Percentiles rank a stretch among this genome's conserved stretches.
phyloP scores from a whole-genome alignment of 2,329 filamentous ascomycete genomes.

The Cladosporium sp. region DNA sequence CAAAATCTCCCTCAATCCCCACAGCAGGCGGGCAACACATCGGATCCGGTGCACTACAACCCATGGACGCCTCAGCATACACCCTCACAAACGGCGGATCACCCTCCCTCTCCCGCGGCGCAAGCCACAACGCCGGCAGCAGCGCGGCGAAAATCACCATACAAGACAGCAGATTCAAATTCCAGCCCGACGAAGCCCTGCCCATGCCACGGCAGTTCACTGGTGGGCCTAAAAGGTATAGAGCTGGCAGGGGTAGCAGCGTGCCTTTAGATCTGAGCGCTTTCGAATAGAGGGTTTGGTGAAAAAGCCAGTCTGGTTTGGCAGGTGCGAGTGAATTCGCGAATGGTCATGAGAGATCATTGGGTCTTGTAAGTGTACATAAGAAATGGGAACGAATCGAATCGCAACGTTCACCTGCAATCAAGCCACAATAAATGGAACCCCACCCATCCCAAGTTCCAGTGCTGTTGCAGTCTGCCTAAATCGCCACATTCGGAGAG shows the following conservation, averaged over 20 bases:
- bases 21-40: conserved; percentile 22
- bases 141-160: conserved; percentile 45
- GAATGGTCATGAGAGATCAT: too few relatives aligned
- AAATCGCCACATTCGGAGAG: too few relatives aligned
- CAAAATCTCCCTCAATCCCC: conserved; percentile 20
- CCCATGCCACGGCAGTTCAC: conserved; percentile 80
- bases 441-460: too few relatives aligned
- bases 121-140: neutral
- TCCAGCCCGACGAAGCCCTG: conserved; percentile 73
- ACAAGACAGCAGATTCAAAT: conserved; percentile 78
- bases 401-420: too few relatives aligned
- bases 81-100: conserved; percentile 13
- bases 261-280: conserved; percentile 79
- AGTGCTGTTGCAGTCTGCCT: too few relatives aligned
- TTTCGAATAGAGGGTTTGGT: conserved; percentile 46
- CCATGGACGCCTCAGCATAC: conserved; percentile 13
- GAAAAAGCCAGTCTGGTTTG: too few relatives aligned
- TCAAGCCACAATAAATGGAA: too few relatives aligned
- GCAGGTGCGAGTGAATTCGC: too few relatives aligned
- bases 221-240: conserved; percentile 71
- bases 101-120: neutral
- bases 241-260: conserved; percentile 87
- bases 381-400: too few relatives aligned
- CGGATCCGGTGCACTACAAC: conserved; percentile 8
- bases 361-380: too few relatives aligned